phyloP scores from a whole-genome alignment of 768 basidiomycete genomes.

The Sistotremastrum niveocremeum region DNA sequence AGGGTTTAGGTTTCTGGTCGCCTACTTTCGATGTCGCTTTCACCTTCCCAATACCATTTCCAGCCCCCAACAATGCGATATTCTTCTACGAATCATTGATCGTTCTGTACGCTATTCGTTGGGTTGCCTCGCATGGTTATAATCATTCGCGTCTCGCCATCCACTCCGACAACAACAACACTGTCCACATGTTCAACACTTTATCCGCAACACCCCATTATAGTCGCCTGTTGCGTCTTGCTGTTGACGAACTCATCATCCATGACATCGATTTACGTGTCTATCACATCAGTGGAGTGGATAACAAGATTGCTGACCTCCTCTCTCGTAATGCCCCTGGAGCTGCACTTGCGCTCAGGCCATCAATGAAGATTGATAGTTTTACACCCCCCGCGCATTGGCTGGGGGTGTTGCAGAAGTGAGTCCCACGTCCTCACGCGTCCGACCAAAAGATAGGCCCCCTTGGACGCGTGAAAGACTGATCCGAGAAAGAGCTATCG shows the following conservation, averaged over 20 bases:
- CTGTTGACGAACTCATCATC: conserved; percentile 9
- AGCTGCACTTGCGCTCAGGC: too few relatives aligned
- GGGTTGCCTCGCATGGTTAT: background rate
- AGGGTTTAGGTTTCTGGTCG: conserved; percentile 3
- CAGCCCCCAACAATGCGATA: conserved; percentile 1
- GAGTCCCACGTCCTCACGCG: background rate
- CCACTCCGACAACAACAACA: conserved; percentile 15
- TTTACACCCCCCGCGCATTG: background rate
- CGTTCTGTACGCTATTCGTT: conserved; percentile 3
- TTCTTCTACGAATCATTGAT: conserved; percentile 4
- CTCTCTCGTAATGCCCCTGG: too few relatives aligned
- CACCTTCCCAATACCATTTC: too few relatives aligned
- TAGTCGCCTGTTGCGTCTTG: conserved; percentile 14
- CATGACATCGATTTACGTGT: conserved; percentile 11
- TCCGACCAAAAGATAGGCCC: background rate
- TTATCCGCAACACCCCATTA: conserved; percentile 8
- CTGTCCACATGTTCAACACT: conserved; percentile 13
- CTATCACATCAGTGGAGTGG: conserved; percentile 12
- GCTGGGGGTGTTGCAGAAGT: background rate
- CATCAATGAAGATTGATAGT: background rate
- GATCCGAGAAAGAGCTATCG: conserved; percentile 1
- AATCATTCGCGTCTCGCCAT: conserved; percentile 7
- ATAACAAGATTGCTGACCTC: conserved; percentile 20
- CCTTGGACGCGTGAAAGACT: conserved; percentile 7
- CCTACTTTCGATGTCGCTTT: too few relatives aligned